phyloP scores from a whole-genome alignment of 345 rosid species.

The Adansonia digitata region DNA sequence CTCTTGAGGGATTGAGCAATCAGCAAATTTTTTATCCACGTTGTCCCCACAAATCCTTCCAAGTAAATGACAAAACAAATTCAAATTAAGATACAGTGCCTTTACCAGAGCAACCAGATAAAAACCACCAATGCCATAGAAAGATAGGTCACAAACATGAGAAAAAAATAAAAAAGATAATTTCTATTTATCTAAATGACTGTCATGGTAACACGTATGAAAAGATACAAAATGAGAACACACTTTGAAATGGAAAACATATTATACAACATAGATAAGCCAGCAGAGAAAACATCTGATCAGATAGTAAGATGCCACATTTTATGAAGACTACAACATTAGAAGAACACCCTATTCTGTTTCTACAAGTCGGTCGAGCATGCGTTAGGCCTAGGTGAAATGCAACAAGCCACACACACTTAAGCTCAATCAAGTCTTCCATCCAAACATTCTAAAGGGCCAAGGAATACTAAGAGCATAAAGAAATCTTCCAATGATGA shows the following conservation, averaged over 20 bases:
- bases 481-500: background rate
- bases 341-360: background rate
- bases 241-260: background rate
- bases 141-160: background rate
- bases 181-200: background rate
- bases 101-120: background rate
- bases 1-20: constrained; percentile 84
- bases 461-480: background rate
- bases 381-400: background rate
- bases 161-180: background rate
- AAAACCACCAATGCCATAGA: background rate
- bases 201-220: background rate
- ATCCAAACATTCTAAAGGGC: background rate
- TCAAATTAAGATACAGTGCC: background rate
- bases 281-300: background rate
- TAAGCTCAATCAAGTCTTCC: background rate
- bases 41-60: constrained; percentile 84
- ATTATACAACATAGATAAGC: background rate
- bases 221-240: background rate
- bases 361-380: background rate
- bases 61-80: background rate
- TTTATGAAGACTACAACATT: background rate
- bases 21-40: constrained; percentile 57
- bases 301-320: background rate
- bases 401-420: background rate